Base-by-base conservation (phyloP, 108 stramenopile genomes). In the Stephanodiscus triporus region DNA sequence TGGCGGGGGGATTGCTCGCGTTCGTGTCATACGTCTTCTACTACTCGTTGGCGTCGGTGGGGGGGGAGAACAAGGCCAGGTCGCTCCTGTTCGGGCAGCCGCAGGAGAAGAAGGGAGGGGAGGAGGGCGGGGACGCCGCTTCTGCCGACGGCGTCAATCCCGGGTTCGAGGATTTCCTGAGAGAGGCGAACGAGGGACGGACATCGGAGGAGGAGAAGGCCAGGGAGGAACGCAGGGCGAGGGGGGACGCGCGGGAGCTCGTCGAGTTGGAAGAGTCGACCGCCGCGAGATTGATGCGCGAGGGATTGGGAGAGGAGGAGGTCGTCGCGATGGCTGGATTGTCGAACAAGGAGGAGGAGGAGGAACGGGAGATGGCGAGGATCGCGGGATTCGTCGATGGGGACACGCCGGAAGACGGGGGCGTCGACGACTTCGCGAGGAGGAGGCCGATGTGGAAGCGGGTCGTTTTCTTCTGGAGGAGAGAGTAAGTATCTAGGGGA, bases 391-490 rank as follows among this genome's bases (percentile, higher is more conserved):
- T 65, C 55, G 83, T 70, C 36, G 77, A 83, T 23, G 40, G 23
- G 17, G 66, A 47, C 6, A 23, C 38, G 37, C 42, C 17, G 0
- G 75, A 34, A 6, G 20, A 40, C 29, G 62, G 40, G 8, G 54
- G 55, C 27, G 47, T 4, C 22, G 51, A 6, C 20, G 19, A 6
- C 11, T 34, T 38, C 10, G 58, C 36, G 32, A 34, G 32, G 27
- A 64, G 49, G 30, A 70, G 79, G 60, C 77, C 83, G 2, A 57
- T 84, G 0, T 76, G 77, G 75, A 84, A 76, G 56, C 45, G 50
- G 30, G 45, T 84, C 60, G 75, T 84, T 10, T 84, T 84, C 70
- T 84, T 84, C 65, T 84, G 83, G 83, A 84, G 68, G 45, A 77
- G 78, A 63, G 82, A 78, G 56, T 83, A 72, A 37, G 26, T 48